phyloP scores from a whole-genome alignment of 106 monocot species.

The Dactylorhiza incarnata region DNA sequence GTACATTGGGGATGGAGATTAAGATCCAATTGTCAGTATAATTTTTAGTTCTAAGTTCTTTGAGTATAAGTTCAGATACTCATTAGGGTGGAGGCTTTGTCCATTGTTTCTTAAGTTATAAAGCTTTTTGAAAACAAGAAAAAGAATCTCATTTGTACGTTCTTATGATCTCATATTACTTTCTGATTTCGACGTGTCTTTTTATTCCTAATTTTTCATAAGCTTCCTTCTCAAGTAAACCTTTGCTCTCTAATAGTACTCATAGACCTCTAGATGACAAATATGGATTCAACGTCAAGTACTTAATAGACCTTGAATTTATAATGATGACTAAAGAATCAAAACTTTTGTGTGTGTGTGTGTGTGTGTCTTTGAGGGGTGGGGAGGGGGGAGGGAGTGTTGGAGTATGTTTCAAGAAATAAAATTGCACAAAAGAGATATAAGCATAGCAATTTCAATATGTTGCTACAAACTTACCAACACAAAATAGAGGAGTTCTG shows the following conservation, averaged over 20 bases:
- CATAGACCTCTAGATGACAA: too few species aligned
- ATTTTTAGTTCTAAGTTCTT: too few species aligned
- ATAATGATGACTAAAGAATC: not conserved
- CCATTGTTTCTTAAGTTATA: too few species aligned
- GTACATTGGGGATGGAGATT: too few species aligned
- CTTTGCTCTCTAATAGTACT: too few species aligned
- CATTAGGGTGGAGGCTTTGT: too few species aligned
- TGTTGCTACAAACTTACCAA: slow-evolving; percentile 42
- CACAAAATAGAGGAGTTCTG: slow-evolving; percentile 74
- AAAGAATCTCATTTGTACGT: too few species aligned
- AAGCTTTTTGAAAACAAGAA: too few species aligned
- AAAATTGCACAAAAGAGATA: not conserved
- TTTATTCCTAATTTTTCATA: not conserved
- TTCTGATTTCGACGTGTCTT: not conserved
- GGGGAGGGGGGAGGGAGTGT: not conserved
- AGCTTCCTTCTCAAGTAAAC: too few species aligned
- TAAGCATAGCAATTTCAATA: slow-evolving; percentile 1
- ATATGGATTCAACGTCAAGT: not conserved
- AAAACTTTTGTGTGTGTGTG: not conserved
- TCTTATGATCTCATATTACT: not conserved
- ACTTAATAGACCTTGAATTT: not conserved
- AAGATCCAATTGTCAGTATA: too few species aligned
- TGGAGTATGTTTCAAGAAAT: not conserved
- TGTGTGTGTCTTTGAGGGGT: too few species aligned
- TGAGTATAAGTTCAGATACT: too few species aligned